Conservation (phyloP, 108 stramenopile genomes). For the Chaetoceros tenuissimus region DNA sequence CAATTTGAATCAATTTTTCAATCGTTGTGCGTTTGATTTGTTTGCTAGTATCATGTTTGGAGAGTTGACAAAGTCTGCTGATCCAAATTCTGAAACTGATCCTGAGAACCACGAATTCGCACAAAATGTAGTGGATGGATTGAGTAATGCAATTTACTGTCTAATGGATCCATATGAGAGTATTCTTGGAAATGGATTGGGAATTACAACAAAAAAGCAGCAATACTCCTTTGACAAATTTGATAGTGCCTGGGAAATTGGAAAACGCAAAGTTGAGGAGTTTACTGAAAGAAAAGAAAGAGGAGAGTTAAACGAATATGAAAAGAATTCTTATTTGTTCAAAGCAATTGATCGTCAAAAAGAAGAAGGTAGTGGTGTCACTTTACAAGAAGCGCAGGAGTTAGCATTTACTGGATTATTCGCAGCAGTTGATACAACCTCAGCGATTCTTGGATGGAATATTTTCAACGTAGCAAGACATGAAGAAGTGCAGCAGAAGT, state of each 20-base stretch:
- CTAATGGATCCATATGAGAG: neutral
- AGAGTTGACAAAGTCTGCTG: slow-evolving; percentile 13
- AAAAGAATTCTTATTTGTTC: slow-evolving; percentile 14
- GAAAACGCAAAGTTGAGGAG: neutral
- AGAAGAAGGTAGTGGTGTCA: too few relatives aligned
- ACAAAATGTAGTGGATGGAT: slow-evolving; percentile 1
- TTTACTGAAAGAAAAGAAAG: slow-evolving; percentile 9
- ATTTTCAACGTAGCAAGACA: too few relatives aligned
- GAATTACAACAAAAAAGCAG: slow-evolving; percentile 9
- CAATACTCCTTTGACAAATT: slow-evolving; percentile 2
- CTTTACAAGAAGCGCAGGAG: slow-evolving; percentile 15
- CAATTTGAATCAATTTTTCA: slow-evolving; percentile 21
- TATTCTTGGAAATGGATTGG: slow-evolving; percentile 11
- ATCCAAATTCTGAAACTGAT: slow-evolving; percentile 10
- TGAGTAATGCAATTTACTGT: slow-evolving; percentile 5
- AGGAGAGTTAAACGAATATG: slow-evolving; percentile 14
- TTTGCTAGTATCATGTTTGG: slow-evolving; percentile 28
- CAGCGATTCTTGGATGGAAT: slow-evolving; percentile 16
- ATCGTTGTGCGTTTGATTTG: slow-evolving; percentile 19
- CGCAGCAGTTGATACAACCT: slow-evolving; percentile 26
- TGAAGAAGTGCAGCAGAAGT: too few relatives aligned
- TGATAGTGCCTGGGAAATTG: slow-evolving; percentile 4
- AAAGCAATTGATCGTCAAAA: slow-evolving; percentile 19
- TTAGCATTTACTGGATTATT: slow-evolving; percentile 6
- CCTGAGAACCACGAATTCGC: slow-evolving; percentile 16